phyloP scores from a whole-genome alignment of 1,284 basidiomycete genomes.

The Heterobasidion occidentale region DNA sequence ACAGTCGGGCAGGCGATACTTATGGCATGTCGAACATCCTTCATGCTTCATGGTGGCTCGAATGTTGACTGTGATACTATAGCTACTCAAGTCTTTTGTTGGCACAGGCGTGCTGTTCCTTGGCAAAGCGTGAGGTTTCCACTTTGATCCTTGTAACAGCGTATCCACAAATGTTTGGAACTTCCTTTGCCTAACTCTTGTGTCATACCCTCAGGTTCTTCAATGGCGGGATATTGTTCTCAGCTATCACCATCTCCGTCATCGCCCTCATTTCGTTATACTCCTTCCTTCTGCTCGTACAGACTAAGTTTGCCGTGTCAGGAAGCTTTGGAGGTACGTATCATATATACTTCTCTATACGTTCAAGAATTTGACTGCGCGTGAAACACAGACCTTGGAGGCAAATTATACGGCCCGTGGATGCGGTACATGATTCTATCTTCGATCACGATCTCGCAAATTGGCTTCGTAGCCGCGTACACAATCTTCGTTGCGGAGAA shows the following conservation, averaged over 20 bases:
- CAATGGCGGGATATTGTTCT: conserved; percentile 95
- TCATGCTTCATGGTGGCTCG: neutral
- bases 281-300: conserved; percentile 89
- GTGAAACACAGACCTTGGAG: conserved; percentile 75
- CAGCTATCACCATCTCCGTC: conserved; percentile 66
- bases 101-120: conserved; percentile 96
- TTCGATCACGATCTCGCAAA: conserved; percentile 87
- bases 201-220: conserved; percentile 55
- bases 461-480: conserved; percentile 87
- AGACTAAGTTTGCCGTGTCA: conserved; percentile 83
- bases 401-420: conserved; percentile 84
- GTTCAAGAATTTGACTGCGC: conserved; percentile 2
- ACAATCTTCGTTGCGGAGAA: conserved; percentile 96
- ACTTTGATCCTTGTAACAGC: neutral
- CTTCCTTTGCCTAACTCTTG: neutral
- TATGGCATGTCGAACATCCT: conserved; percentile 49
- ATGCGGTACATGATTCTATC: conserved; percentile 88
- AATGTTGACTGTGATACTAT: conserved; percentile 6
- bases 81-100: conserved; percentile 93
- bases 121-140: conserved; percentile 72
- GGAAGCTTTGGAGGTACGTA: conserved; percentile 86
- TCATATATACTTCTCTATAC: neutral
- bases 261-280: conserved; percentile 89
- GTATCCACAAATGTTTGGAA: conserved; percentile 4
- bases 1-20: conserved; percentile 84